These are phyloP conservation scores for Stachybotrys echinatus DNA, from an alignment of 2,329 filamentous ascomycete species.

Conservation along the genomic window DNA sequence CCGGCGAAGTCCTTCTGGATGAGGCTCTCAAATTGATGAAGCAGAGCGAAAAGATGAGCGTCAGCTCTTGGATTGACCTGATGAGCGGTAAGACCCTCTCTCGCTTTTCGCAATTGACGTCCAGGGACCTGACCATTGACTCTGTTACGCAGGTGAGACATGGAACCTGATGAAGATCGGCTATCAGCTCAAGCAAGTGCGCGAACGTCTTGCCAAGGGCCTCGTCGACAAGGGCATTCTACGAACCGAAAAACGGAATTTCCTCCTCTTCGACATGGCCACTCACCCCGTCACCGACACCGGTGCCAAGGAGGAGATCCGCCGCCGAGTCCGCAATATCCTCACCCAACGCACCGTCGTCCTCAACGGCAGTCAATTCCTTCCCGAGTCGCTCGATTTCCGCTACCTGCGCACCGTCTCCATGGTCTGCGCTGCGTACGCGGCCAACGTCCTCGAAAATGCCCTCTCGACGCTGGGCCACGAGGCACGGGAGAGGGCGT, in stretches of 20 bases:
- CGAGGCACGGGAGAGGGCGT: conserved; percentile 88
- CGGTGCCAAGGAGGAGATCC: conserved; percentile 95
- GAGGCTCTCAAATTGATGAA: conserved; percentile 99
- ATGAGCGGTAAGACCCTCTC: conserved; percentile 72
- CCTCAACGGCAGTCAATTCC: conserved; percentile 77
- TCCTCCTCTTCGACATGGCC: conserved; percentile 99
- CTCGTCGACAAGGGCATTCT: conserved; percentile 98
- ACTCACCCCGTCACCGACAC: conserved; percentile 96
- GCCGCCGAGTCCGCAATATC: conserved; percentile 84
- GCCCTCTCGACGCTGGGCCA: conserved; percentile 91
- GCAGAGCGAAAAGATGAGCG: conserved; percentile 99
- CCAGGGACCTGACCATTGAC: not conserved
- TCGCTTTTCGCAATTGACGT: not conserved
- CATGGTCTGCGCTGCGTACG: conserved; percentile 98
- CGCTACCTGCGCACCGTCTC: conserved; percentile 85
- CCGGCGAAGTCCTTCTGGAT: conserved; percentile 93
- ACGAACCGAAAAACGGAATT: conserved; percentile 98
- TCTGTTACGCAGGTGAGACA: conserved; percentile 77
- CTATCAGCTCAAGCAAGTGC: conserved; percentile 98
- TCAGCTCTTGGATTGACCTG: conserved; percentile 97
- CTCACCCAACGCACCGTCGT: conserved; percentile 93
- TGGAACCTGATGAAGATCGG: conserved; percentile 99
- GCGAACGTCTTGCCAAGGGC: conserved; percentile 93
- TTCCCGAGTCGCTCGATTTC: conserved; percentile 92
- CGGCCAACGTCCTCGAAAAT: conserved; percentile 96